Base-by-base conservation (phyloP, 2,329 filamentous ascomycete genomes). In the Cercospora sojina region DNA sequence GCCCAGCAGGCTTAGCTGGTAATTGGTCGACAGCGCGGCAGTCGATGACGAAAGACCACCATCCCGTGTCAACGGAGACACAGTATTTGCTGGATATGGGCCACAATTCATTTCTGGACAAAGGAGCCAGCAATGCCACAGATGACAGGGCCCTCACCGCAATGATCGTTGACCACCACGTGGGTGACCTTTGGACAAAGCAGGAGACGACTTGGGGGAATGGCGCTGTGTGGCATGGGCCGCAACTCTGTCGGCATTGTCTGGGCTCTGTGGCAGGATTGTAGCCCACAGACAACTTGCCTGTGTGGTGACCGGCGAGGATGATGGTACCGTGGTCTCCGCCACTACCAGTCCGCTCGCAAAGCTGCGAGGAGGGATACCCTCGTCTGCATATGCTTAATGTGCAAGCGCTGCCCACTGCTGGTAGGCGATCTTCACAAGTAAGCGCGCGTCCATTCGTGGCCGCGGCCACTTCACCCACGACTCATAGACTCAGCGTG, bases 81-180 rank as follows among this genome's bases (percentile, higher is more conserved):
- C 58, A 56, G 58, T 60, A 23, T 49, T 16, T 60, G 31, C 56
- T 59, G 31, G 56, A 38, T 59, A 51, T 51, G 58, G 38, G 18
- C 38, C 35, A n/a, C 58, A 59, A 35, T 27, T 27, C 58, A 47
- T 25, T 60, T 16, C 58, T 60, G 58, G 35, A n/a, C 35, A 29
- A 49, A 38, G 20, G 35, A 27, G 23, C 58, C 29, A 61, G 58
- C 41, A 60, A 29, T 27, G 38, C 27, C 58, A 23, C 18, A 23
- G 29, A 32, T 31, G 31, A 51, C 60, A 63, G 51, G 60, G 60
- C 56, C 60, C 38, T 56, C 60, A 63, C 60, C 60, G 49, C 60
- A 63, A 63, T 53, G 23, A 47, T 49, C 41, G 29, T 20, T 23
- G 25, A 56, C 16, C 27, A 32, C 53, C 53, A 56, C 53, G 53